Base-by-base conservation (phyloP, 2,329 filamentous ascomycete species). In the Apiospora marii region DNA sequence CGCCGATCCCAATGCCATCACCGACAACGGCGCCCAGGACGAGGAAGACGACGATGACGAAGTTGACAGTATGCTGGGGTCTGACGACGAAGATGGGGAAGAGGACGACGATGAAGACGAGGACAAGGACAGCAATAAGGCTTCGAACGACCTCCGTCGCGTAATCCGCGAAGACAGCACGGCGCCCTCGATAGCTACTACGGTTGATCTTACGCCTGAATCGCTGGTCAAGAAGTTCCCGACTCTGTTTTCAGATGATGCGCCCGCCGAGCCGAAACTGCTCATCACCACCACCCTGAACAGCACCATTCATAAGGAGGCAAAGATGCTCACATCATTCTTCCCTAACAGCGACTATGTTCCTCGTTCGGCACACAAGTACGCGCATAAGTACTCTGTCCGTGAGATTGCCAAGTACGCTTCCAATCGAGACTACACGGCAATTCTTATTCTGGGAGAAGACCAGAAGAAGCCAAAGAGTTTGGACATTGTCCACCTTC, bases 261-360 rank as follows among this genome's bases (percentile, higher is more conserved):
- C 87, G 46, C 89, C 86, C 68, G 88, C 86, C 72, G 83, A 84
- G 73, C 95, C 96, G 70, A 97, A 98, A 83, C 91, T 98, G 75
- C 91, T 99, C 51, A 89, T 99, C 79, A 99, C 96, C 0, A 98
- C 96, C 10, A 93, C 92, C 16, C 87, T 98, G 78, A 95, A 98
- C 84, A 94, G 93, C 16, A 96, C 92, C 1, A 90, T 98, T 16
- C 96, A 99, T 86, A 83, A 92, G 74, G 91, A 97, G 85, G 95
- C 94, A 68, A 84, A 93, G 73, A 87, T 95, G 53, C 89, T 98
- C 73, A 93, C 92, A 74, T 89, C 89, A 13, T 85, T 98, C 73
- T 97, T 98, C 84, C 96, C 96, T 34, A 95, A 97, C 84, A 87
- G 85, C 72, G 92, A 92, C 82, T 98, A 98, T 84, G 93, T 99